phyloP scores from a whole-genome alignment of 2,329 filamentous ascomycete genomes.

The Incumbomyces delicatus region DNA sequence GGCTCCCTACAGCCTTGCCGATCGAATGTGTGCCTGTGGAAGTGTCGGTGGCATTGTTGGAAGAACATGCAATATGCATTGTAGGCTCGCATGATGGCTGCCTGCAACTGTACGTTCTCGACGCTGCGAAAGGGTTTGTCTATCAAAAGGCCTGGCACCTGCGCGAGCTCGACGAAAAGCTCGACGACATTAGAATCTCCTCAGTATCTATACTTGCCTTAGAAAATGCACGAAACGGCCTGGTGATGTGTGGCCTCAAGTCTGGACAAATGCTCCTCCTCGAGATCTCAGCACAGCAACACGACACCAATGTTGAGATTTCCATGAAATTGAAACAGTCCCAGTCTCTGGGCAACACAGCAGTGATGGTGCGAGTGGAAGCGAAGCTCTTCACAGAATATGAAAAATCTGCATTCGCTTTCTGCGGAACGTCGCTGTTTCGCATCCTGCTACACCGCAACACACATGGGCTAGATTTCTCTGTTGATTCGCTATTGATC shows the following conservation, averaged over 20 bases:
- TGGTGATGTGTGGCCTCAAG: conserved; percentile 3
- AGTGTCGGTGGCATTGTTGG: not conserved
- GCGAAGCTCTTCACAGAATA: not conserved
- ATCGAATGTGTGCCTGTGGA: conserved; percentile 3
- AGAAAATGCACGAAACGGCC: not conserved
- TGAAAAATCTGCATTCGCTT: conserved; percentile 9
- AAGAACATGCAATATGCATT: not conserved
- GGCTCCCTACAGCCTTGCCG: not conserved
- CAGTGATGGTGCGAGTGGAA: not conserved
- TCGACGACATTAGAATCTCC: not conserved
- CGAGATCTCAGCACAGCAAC: not conserved
- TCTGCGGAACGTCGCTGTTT: conserved; percentile 10
- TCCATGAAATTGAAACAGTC: not conserved
- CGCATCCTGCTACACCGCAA: not conserved
- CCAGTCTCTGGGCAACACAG: not conserved
- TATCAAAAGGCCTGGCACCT: not conserved
- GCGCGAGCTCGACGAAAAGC: not conserved
- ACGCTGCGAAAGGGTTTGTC: not conserved
- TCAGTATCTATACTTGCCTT: not conserved
- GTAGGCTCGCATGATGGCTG: not conserved
- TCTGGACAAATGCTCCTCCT: not conserved
- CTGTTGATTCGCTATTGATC: not conserved
- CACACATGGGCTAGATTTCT: conserved; percentile 4
- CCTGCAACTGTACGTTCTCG: not conserved
- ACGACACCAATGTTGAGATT: not conserved